Conservation (phyloP, 306 rosid species). For the Trichosanthes cucumerina region DNA sequence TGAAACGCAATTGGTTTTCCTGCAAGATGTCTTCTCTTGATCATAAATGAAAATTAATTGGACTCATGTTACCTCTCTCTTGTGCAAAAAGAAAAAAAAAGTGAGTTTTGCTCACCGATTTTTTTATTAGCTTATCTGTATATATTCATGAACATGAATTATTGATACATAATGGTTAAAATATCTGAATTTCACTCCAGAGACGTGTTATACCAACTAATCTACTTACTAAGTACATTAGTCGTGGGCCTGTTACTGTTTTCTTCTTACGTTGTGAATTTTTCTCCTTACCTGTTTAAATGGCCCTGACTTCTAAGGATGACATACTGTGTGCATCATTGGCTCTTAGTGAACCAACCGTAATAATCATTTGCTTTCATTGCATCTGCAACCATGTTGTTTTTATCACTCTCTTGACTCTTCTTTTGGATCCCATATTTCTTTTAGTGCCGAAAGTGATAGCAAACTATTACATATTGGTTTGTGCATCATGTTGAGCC, state of each 20-base stretch:
- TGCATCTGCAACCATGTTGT: slow-evolving; percentile 6
- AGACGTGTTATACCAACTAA: neutral
- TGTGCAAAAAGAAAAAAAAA: neutral
- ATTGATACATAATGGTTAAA: slow-evolving; percentile 3
- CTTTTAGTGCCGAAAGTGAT: neutral
- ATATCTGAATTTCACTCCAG: neutral
- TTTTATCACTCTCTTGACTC: neutral
- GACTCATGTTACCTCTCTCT: neutral
- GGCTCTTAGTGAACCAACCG: neutral
- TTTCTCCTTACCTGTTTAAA: neutral
- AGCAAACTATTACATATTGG: neutral
- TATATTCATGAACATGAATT: slow-evolving; percentile 1
- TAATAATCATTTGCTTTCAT: slow-evolving; percentile 7
- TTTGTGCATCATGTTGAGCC: neutral
- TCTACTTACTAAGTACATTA: neutral
- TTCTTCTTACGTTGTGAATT: neutral
- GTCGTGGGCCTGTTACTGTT: neutral
- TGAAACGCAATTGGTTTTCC: slow-evolving; percentile 30
- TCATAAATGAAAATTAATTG: slow-evolving; percentile 9
- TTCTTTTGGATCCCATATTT: neutral
- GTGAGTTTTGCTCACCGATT: slow-evolving; percentile 6
- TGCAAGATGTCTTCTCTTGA: neutral
- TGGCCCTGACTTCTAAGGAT: neutral
- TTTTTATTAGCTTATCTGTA: slow-evolving; percentile 4
- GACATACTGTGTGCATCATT: neutral